Base-by-base conservation (phyloP, 352 stramenopile genomes). In the Globisporangium heterothallicum region DNA sequence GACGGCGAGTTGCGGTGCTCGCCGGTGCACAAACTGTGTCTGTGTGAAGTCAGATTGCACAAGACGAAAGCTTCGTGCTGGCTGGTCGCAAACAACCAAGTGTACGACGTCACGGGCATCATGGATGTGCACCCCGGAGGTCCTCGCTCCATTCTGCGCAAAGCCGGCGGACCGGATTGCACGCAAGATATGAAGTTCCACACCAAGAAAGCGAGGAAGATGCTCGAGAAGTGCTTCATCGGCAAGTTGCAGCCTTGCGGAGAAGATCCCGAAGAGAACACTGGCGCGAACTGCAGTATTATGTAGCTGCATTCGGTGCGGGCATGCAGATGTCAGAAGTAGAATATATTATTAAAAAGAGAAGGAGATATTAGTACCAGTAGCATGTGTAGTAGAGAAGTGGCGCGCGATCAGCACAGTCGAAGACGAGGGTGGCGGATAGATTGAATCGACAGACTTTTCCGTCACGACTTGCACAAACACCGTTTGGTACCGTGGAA, bases 31-130 rank as follows among this genome's bases (percentile, higher is more conserved):
- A 89, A 88, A 57, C 74, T 92, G 6, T 92, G 81, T 62, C 63
- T 87, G 27, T 92, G 81, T 48, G 79, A 93, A 51, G 68, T 93
- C 26, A 55, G 70, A 48, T 58, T 75, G 35, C 96, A 99, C 80
- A 92, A 84, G 47, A 86, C 73, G 14, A 59, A 83, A 16, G 80
- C 97, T 16, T 94, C 94, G 64, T 98, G 88, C 59, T 99, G 96
- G 96, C 65, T 99, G 30, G 88, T 99, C 18, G 95, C 97, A 42
- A 76, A 81, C 26, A 61, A 60, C 36, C 72, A 87, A 16, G 84
- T 96, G 26, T 95, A 94, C 60, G 86, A 96, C 63, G 78, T 94
- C 16, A 96, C 85, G 43, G 73, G 79, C 12, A 64, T 93, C 12
- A 54, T 94, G 18, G 66, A 76, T 30, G 58, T 68, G 12, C 86